Base-by-base conservation (phyloP, 176 grass and related monocot species). In the Phragmites australis region DNA sequence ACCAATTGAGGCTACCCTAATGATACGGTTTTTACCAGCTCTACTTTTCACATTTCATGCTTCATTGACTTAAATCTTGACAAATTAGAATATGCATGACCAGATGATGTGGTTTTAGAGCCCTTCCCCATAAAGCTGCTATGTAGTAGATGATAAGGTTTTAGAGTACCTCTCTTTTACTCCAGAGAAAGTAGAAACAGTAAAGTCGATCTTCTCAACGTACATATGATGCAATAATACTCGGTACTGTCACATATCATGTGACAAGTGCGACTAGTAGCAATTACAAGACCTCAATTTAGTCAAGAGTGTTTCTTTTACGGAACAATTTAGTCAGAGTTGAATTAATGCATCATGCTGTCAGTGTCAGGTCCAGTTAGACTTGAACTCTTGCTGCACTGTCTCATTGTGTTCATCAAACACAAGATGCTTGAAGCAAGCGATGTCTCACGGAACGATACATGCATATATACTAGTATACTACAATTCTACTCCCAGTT, bases 151-250 rank as follows among this genome's bases (percentile, higher is more conserved):
- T 76, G 25, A 14, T 2, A 18, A 29, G 41, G 15, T 62, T 61
- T 13, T 32, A 26, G 25, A n/a, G 26, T 19, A 72, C 55, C 41
- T 8, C 6, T 23, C 15, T 30, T 68, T 48, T 71, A 51, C 29
- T 65, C 23, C n/a, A 2, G 5, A 72, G 22, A 31, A 63, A 77
- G 34, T 70, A 64, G 4, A 46, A 29, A 10, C 44, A 3, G 45
- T 58, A 76, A 21, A 56, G 5, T 81, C 15, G 8, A 53, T 63
- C 31, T 22, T 65, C 41, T 18, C 29, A 17, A 41, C 41, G 47
- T 55, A 82, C 65, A 66, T 57, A 87, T 27, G n/a, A 72, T 65
- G 86, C 16, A 49, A 83, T 34, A 37, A 47, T 47, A 83, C 42
- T 62, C 27, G 52, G 25, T 49, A 69, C 46, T 77, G 37, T 71